Conservation (phyloP, 176 grass and related monocot species). For the Eragrostis nindensis region DNA sequence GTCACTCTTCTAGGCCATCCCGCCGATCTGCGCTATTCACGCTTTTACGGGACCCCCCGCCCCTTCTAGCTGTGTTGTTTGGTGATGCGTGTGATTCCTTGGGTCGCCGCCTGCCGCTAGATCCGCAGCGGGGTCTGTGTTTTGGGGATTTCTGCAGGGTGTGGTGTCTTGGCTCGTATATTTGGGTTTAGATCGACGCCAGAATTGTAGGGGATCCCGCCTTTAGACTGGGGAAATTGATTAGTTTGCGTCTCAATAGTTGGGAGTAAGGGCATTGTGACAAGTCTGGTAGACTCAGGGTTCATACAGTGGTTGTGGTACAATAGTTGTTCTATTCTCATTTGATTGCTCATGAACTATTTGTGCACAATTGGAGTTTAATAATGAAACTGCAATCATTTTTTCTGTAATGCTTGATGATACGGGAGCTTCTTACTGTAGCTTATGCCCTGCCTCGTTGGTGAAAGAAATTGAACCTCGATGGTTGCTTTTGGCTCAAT, state of each 20-base stretch:
- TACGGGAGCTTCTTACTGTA: neutral
- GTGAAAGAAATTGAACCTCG: neutral
- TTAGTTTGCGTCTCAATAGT: neutral
- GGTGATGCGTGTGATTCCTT: neutral
- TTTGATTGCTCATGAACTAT: neutral
- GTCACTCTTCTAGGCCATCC: no score
- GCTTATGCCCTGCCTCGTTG: neutral
- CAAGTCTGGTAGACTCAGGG: neutral
- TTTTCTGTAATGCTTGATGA: neutral
- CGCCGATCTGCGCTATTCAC: neutral
- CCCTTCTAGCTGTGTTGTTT: neutral
- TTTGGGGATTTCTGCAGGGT: neutral
- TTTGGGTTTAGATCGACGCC: neutral
- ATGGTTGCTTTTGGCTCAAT: neutral
- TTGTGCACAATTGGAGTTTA: neutral
- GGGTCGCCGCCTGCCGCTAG: constrained; percentile 12
- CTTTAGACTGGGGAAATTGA: constrained; percentile 9
- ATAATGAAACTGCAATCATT: neutral
- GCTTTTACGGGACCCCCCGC: neutral
- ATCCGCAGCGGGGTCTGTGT: neutral
- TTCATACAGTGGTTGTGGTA: constrained; percentile 1
- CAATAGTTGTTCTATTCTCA: neutral
- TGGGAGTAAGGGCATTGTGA: neutral
- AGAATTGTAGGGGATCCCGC: neutral
- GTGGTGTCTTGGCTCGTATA: no score